Base-by-base conservation (phyloP, 2,329 filamentous ascomycete genomes). In the Albifimbria verrucaria region DNA sequence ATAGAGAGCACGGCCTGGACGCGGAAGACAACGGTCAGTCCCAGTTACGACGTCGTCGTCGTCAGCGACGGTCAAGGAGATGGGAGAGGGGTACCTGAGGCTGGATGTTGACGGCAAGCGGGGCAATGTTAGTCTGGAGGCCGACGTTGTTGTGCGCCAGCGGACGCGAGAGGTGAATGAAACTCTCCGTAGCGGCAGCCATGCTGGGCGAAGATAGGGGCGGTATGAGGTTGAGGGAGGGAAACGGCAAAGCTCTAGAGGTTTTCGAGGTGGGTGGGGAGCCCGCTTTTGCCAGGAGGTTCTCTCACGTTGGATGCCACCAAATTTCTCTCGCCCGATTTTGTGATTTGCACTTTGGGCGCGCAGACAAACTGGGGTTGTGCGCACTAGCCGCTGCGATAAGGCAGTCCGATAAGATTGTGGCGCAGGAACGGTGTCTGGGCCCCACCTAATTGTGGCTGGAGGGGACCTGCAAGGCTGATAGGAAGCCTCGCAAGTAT, bases 81-180 rank as follows among this genome's bases (percentile, higher is more conserved):
- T 57, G 57, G 57, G 51, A 55, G 50, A 56, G 55, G 69, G 82
- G 68, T 83, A 95, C 90, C 83, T 97, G 92, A 67, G 94, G 92
- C 74, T 97, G 94, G 73, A 99, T 89, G 70, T 90, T 89, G 70
- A 99, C 92, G 72, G 87, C 89, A 72, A 99, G 85, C 75, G 94
- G 94, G 75, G 92, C 88, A 72, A 92, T 93, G 65, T 88, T 92
- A 68, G 88, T 86, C 75, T 91, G 89, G 68, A 89, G 85, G 70
- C 89, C 89, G 65, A 92, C 80, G 55, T 84, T 79, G 58, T 88
- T 86, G 62, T 92, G 91, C 72, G 91, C 92, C 68, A 97, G 81
- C 67, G 94, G 94, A 74, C 94, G 87, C 69, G 93, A 88, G 62
- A 99, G 88, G 75, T 99, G 94, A 68, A 97, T 86, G 80, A 96